Conservation (phyloP, 257 asterid species). For the Solanum pinnatisectum region DNA sequence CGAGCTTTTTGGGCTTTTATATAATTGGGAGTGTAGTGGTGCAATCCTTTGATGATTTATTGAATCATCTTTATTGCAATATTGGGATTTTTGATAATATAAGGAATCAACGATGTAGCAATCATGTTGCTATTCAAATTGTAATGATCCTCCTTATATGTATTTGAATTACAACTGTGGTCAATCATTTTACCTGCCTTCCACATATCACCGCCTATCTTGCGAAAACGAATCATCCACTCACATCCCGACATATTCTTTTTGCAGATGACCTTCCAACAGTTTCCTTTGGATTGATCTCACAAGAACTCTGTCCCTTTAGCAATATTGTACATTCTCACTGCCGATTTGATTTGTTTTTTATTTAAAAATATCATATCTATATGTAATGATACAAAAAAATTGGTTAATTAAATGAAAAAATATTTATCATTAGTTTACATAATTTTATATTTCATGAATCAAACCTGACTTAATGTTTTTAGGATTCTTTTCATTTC, state of each 20-base stretch:
- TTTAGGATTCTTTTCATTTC: neutral
- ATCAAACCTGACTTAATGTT: neutral
- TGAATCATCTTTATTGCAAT: neutral
- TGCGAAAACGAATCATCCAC: too few relatives aligned
- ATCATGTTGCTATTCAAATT: too few relatives aligned
- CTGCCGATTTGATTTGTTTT: too few relatives aligned
- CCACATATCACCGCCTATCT: neutral
- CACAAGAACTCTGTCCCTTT: neutral
- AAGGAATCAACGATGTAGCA: neutral
- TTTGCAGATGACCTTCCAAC: neutral
- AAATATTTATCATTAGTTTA: too few relatives aligned
- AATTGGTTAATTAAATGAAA: too few relatives aligned
- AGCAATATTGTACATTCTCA: neutral
- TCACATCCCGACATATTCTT: too few relatives aligned
- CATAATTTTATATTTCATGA: neutral
- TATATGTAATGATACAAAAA: neutral
- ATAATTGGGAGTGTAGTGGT: neutral
- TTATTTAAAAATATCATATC: neutral
- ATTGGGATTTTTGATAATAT: neutral
- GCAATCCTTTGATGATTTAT: neutral
- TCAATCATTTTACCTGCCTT: neutral
- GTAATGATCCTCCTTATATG: neutral
- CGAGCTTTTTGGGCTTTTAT: neutral
- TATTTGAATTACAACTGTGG: neutral
- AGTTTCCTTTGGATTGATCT: neutral